phyloP scores from a whole-genome alignment of 805 yeast genomes.

The Hanseniaspora valbyensis region DNA sequence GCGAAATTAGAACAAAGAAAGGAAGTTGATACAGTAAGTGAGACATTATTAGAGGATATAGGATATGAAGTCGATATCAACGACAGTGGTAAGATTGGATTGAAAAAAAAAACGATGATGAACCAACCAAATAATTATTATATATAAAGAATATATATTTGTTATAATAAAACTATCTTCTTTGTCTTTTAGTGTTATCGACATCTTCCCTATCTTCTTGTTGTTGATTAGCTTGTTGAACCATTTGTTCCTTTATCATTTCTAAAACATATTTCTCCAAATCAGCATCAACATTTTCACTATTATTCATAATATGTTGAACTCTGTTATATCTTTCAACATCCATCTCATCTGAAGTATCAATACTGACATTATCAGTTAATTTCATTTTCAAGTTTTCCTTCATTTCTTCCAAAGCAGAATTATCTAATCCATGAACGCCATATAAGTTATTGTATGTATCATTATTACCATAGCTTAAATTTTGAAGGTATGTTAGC shows the following conservation, averaged over 20 bases:
- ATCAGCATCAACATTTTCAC: conserved; percentile 74
- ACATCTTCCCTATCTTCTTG: background rate
- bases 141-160: too few species aligned
- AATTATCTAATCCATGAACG: conserved; percentile 22
- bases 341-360: conserved; percentile 31
- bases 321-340: conserved; percentile 51
- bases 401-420: conserved; percentile 26
- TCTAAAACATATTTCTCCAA: conserved; percentile 56
- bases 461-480: conserved; percentile 17
- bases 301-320: conserved; percentile 52
- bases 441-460: conserved; percentile 14
- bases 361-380: conserved; percentile 34
- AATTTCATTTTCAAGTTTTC: conserved; percentile 47
- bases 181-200: conserved; percentile 3
- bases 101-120: conserved; percentile 32
- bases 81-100: conserved; percentile 51
- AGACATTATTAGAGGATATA: conserved; percentile 49
- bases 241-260: conserved; percentile 47
- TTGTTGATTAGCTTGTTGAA: conserved; percentile 28
- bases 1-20: conserved; percentile 65
- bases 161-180: background rate
- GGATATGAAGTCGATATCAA: conserved; percentile 68
- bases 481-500: conserved; percentile 45
- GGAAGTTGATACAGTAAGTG: conserved; percentile 35
- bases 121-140: background rate